phyloP scores from a whole-genome alignment of 805 yeast genomes.

The Nadsonia fulvescens region DNA sequence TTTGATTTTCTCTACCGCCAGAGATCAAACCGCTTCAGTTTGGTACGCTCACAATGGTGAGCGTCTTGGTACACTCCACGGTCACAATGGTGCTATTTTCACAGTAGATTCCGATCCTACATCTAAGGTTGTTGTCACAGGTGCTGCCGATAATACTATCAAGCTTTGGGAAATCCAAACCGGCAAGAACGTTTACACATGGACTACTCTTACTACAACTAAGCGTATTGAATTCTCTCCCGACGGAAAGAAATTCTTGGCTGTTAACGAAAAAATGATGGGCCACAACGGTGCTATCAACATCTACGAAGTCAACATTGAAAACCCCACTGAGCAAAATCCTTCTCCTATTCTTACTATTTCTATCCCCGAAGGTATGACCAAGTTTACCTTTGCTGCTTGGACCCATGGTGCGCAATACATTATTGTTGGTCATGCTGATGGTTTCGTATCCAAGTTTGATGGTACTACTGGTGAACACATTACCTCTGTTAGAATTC shows the following conservation, averaged over 20 bases:
- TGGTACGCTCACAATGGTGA: slow-evolving; percentile 96
- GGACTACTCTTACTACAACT: slow-evolving; percentile 70
- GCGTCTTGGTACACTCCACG: slow-evolving; percentile 78
- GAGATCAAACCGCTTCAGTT: slow-evolving; percentile 68
- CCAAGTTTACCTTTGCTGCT: slow-evolving; percentile 40
- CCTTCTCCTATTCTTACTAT: slow-evolving; percentile 41
- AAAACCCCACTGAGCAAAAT: slow-evolving; percentile 27
- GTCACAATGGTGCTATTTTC: slow-evolving; percentile 91
- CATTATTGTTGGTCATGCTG: slow-evolving; percentile 74
- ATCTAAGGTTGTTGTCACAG: slow-evolving; percentile 61
- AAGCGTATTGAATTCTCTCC: slow-evolving; percentile 79
- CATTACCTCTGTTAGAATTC: slow-evolving; percentile 39
- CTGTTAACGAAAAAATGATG: slow-evolving; percentile 84
- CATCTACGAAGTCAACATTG: slow-evolving; percentile 42
- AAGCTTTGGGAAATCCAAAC: slow-evolving; percentile 70
- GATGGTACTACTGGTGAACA: slow-evolving; percentile 62
- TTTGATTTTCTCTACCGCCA: slow-evolving; percentile 75
- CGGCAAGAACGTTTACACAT: slow-evolving; percentile 58
- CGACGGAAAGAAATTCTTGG: slow-evolving; percentile 46
- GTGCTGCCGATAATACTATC: slow-evolving; percentile 75
- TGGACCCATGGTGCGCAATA: slow-evolving; percentile 65
- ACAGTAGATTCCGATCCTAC: slow-evolving; percentile 68
- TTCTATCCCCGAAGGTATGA: slow-evolving; percentile 32
- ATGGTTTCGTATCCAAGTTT: slow-evolving; percentile 70
- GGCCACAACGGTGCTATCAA: slow-evolving; percentile 64